These are phyloP conservation scores for Lenwebbia sp. DNA, from an alignment of 345 rosid genomes.

Conservation along the genomic window DNA sequence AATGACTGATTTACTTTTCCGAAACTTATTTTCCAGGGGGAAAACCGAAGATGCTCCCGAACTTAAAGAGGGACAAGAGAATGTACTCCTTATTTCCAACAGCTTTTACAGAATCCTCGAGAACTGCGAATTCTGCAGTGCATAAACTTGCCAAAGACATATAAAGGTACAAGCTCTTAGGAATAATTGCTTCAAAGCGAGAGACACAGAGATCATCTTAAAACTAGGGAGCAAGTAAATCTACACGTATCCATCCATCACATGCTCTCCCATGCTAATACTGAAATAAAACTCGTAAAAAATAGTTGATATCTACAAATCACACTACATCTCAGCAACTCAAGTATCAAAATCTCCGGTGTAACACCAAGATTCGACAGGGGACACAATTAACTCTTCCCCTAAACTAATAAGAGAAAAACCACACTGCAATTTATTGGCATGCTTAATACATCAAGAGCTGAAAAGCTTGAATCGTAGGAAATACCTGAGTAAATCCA, in stretches of 20 bases:
- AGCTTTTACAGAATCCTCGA: background rate
- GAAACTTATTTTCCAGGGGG: background rate
- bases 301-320: background rate
- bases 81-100: background rate
- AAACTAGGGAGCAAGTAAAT: background rate
- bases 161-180: background rate
- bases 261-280: background rate
- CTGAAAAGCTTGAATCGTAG: background rate
- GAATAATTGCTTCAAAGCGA: background rate
- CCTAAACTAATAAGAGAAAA: background rate
- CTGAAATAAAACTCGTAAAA: background rate
- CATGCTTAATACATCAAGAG: background rate
- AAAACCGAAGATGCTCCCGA: background rate
- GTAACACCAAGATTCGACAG: background rate
- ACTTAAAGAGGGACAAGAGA: background rate
- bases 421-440: background rate
- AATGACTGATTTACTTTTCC: background rate
- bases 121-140: background rate
- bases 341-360: background rate
- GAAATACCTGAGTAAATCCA: background rate
- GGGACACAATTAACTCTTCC: background rate
- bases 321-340: background rate
- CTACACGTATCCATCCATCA: background rate
- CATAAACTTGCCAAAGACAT: background rate
- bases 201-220: slow-evolving; percentile 38